phyloP scores from a whole-genome alignment of 768 basidiomycete genomes.

The Neoboletus subvelutipes region DNA sequence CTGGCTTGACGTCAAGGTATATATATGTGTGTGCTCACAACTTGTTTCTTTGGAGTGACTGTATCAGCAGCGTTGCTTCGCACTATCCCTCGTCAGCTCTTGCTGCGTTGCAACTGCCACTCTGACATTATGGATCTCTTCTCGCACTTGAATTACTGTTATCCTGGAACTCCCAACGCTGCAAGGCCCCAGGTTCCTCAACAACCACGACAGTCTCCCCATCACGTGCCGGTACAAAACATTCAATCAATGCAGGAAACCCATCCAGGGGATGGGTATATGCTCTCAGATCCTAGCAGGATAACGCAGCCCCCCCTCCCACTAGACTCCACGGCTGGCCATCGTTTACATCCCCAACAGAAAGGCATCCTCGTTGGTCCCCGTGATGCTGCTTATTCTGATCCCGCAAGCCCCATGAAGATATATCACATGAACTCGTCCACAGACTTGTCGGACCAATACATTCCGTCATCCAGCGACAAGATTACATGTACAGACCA shows the following conservation, averaged over 20 bases:
- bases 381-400: not conserved
- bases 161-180: constrained; percentile 7
- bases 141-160: constrained; percentile 13
- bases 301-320: not conserved
- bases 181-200: constrained; percentile 2
- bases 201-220: not conserved
- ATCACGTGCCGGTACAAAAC: not conserved
- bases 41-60: not conserved
- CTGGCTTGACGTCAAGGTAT: constrained; percentile 15
- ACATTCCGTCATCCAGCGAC: constrained; percentile 30
- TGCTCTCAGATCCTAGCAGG: not conserved
- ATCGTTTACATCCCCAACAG: not conserved
- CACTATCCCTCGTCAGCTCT: not conserved
- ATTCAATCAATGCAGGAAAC: not conserved
- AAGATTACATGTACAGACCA: constrained; percentile 29
- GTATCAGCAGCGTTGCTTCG: not conserved
- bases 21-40: constrained; percentile 11
- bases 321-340: not conserved
- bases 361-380: not conserved
- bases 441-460: constrained; percentile 18
- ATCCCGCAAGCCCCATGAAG: not conserved
- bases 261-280: not conserved
- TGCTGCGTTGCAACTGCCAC: not conserved
- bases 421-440: not conserved
- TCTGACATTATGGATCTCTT: constrained; percentile 17